Conservation (phyloP, 2,329 filamentous ascomycete genomes). For the Herpotrichia juniperi region DNA sequence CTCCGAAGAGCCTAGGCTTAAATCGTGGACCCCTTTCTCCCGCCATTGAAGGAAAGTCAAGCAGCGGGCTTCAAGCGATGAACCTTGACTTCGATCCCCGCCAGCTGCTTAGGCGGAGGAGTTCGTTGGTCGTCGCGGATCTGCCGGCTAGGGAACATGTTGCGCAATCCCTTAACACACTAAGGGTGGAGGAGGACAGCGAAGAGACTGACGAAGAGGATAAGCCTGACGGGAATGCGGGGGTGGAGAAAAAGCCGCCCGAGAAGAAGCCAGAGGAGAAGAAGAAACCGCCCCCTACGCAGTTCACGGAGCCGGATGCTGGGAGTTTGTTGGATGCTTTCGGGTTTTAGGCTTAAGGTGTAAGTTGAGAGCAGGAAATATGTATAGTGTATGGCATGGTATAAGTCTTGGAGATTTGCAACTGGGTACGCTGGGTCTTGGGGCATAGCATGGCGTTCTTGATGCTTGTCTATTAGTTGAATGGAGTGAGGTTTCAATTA, state of each 20-base stretch:
- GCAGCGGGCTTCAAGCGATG: slow-evolving; percentile 22
- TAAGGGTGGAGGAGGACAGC: slow-evolving; percentile 22
- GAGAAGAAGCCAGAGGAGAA: slow-evolving; percentile 42
- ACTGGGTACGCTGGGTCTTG: background rate
- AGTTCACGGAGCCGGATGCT: slow-evolving; percentile 91
- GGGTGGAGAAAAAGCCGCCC: slow-evolving; percentile 48
- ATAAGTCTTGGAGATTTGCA: background rate
- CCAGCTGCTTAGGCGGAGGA: slow-evolving; percentile 71
- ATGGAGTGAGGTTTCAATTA: no score
- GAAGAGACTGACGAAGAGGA: slow-evolving; percentile 19
- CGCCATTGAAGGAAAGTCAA: slow-evolving; percentile 29
- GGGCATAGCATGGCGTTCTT: background rate
- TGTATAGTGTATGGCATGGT: no score
- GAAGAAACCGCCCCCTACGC: slow-evolving; percentile 69
- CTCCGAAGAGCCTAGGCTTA: slow-evolving; percentile 19
- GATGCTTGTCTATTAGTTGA: background rate
- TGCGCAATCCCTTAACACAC: slow-evolving; percentile 23
- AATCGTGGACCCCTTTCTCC: slow-evolving; percentile 32
- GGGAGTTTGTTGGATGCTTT: slow-evolving; percentile 90
- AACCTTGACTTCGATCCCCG: slow-evolving; percentile 63
- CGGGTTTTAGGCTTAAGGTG: slow-evolving; percentile 72
- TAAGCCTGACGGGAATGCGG: no score
- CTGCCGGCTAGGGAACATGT: slow-evolving; percentile 52
- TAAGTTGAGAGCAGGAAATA: background rate
- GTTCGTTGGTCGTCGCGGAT: slow-evolving; percentile 82